phyloP scores from a whole-genome alignment of 805 yeast species.

The Schwanniomyces sp. region DNA sequence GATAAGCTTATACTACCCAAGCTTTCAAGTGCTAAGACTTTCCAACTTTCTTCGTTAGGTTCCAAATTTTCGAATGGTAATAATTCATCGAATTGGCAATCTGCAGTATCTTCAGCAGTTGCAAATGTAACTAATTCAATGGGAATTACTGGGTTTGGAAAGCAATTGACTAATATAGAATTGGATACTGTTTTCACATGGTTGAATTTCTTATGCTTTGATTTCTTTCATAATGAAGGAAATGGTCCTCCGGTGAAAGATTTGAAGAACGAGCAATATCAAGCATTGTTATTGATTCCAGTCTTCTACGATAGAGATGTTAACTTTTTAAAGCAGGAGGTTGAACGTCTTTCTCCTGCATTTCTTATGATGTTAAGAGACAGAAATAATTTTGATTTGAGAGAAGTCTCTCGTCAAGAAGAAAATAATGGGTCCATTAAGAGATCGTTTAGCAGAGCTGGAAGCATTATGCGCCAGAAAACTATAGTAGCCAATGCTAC shows the following conservation, averaged over 20 bases:
- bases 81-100: constrained; percentile 31
- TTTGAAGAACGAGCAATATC: constrained; percentile 62
- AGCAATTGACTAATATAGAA: constrained; percentile 57
- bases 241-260: constrained; percentile 73
- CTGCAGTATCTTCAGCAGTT: constrained; percentile 48
- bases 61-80: constrained; percentile 10
- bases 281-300: constrained; percentile 61
- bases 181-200: constrained; percentile 69
- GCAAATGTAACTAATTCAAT: constrained; percentile 48
- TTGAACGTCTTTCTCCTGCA: constrained; percentile 57
- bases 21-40: constrained; percentile 45
- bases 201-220: constrained; percentile 64
- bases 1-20: constrained; percentile 77
- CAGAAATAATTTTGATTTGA: constrained; percentile 42
- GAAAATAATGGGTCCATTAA: constrained; percentile 1
- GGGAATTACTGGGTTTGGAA: constrained; percentile 50
- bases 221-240: constrained; percentile 78
- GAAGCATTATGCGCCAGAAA: constrained; percentile 57
- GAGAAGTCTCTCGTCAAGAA: neutral
- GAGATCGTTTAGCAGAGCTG: constrained; percentile 32
- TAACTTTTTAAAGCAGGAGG: constrained; percentile 51
- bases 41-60: constrained; percentile 24
- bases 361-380: constrained; percentile 51
- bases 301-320: constrained; percentile 59
- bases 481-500: constrained; percentile 77